A percentile compares a stretch with the other conserved stretches of the same genome.
These are phyloP conservation scores for Suhomyces guaymorum DNA, from an alignment of 1,139 yeast genomes.

Conservation along the genomic window DNA sequence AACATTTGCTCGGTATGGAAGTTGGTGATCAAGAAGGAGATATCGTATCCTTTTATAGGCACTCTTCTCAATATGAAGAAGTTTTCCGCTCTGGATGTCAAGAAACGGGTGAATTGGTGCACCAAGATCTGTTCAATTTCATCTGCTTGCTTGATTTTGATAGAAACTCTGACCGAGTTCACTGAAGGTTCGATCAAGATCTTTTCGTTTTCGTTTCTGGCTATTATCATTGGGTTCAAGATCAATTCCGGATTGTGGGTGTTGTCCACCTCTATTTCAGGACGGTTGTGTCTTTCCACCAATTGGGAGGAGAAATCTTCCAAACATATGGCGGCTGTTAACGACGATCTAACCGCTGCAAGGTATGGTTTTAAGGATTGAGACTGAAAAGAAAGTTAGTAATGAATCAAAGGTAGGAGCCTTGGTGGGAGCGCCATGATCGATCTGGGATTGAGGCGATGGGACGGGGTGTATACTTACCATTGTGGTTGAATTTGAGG, in stretches of 20 bases:
- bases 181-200: conserved; percentile 93
- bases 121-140: conserved; percentile 94
- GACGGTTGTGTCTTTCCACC: conserved; percentile 96
- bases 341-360: conserved; percentile 89
- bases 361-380: conserved; percentile 96
- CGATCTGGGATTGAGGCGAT: no score
- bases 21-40: conserved; percentile 89
- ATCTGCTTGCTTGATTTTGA: conserved; percentile 94
- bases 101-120: conserved; percentile 88
- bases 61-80: conserved; percentile 88
- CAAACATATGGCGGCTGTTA: conserved; percentile 92
- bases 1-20: conserved; percentile 95
- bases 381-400: no score
- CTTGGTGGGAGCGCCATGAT: no score
- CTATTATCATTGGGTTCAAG: conserved; percentile 84
- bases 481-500: conserved; percentile 1
- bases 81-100: conserved; percentile 94
- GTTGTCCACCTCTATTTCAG: conserved; percentile 83
- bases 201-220: conserved; percentile 91
- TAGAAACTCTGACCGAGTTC: conserved; percentile 84
- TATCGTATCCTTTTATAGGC: conserved; percentile 90
- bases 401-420: no score
- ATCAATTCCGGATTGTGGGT: conserved; percentile 73
- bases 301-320: conserved; percentile 94
- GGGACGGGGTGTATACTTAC: conserved; percentile 5